These are phyloP conservation scores for Amauroascus niger DNA, from an alignment of 2,329 filamentous ascomycete species.

Conservation along the genomic window DNA sequence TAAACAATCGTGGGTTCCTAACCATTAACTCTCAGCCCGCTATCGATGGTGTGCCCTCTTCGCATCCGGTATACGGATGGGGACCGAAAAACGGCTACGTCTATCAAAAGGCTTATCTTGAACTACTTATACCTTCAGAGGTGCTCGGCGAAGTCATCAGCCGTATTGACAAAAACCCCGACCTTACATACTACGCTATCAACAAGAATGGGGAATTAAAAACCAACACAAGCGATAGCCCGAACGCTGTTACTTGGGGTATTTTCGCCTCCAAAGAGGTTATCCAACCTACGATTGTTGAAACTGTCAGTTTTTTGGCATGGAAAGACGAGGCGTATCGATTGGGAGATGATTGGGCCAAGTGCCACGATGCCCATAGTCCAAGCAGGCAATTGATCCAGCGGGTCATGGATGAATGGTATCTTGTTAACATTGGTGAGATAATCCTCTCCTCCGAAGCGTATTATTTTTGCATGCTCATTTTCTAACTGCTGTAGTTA, in stretches of 20 bases:
- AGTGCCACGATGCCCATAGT: conserved; percentile 69
- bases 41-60: conserved; percentile 81
- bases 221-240: conserved; percentile 74
- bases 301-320: conserved; percentile 91
- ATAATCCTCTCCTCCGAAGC: conserved; percentile 9
- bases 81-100: conserved; percentile 91
- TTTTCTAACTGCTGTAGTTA: conserved; percentile 49
- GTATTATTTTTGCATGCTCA: neutral
- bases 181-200: conserved; percentile 90
- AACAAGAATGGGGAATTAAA: conserved; percentile 71
- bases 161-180: conserved; percentile 65
- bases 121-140: conserved; percentile 75
- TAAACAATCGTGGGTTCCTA: conserved; percentile 79
- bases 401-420: conserved; percentile 80
- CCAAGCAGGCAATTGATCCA: conserved; percentile 73
- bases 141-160: conserved; percentile 66
- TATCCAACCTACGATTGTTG: conserved; percentile 99
- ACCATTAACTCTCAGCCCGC: conserved; percentile 98
- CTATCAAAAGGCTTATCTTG: conserved; percentile 95
- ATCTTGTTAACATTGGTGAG: conserved; percentile 87
- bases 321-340: conserved; percentile 98
- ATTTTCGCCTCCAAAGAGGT: conserved; percentile 98
- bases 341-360: conserved; percentile 85
- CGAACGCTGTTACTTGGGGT: conserved; percentile 98
- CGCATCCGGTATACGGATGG: conserved; percentile 82